A percentile compares a stretch with the other conserved stretches of the same genome.
Evolutionary conservation across 2,329 filamentous ascomycete species (phyloP).

Genomic region (Calcarisporium arbuscula): DNA sequence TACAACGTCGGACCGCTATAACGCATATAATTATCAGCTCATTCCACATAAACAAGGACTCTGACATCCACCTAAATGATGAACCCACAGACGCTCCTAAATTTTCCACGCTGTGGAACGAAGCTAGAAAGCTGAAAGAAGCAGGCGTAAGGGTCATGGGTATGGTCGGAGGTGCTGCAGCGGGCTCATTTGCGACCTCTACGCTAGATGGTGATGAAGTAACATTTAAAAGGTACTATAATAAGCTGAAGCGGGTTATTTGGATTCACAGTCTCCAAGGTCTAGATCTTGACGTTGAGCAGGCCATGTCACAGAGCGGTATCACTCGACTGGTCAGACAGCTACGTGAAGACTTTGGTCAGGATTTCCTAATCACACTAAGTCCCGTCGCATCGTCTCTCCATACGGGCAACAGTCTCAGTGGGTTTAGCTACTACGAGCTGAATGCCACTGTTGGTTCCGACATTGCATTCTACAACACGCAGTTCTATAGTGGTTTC

Average conservation of each 20-base stretch:
- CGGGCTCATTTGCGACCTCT: slow-evolving; percentile 54
- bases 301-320: slow-evolving; percentile 60
- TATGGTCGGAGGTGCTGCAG: slow-evolving; percentile 79
- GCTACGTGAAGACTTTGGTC: slow-evolving; percentile 60
- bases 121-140: slow-evolving; percentile 63
- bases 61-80: slow-evolving; percentile 71
- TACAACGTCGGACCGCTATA: slow-evolving; percentile 37
- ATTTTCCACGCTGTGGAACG: slow-evolving; percentile 71
- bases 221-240: slow-evolving; percentile 68
- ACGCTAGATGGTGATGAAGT: slow-evolving; percentile 46
- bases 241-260: slow-evolving; percentile 60
- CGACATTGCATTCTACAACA: slow-evolving; percentile 75
- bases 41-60: slow-evolving; percentile 66
- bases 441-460: slow-evolving; percentile 58
- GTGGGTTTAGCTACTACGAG: slow-evolving; percentile 70
- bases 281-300: slow-evolving; percentile 72
- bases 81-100: slow-evolving; percentile 56
- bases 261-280: slow-evolving; percentile 55
- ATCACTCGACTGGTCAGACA: slow-evolving; percentile 59
- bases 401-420: slow-evolving; percentile 55
- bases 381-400: slow-evolving; percentile 72
- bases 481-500: slow-evolving; percentile 87
- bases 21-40: slow-evolving; percentile 81
- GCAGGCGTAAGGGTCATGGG: slow-evolving; percentile 70
- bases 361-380: slow-evolving; percentile 66